Evolutionary conservation across 2,329 filamentous ascomycete genomes (phyloP), one percentile per base, ranked within the genome.

Genomic region (Zopfia rhizophila): DNA sequence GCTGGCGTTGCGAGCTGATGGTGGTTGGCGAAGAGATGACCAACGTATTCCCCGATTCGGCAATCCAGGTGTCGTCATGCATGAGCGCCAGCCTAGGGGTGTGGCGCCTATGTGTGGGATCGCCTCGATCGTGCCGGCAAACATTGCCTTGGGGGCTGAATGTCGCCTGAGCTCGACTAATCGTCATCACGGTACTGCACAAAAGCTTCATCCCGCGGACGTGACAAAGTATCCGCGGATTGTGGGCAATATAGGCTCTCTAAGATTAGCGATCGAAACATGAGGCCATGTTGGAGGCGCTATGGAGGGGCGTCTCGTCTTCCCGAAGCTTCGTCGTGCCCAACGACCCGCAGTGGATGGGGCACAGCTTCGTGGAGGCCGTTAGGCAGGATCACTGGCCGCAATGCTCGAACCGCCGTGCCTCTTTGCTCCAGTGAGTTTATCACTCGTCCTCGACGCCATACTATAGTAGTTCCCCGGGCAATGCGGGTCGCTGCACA

Each of bases 61-160:
- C 38, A 53, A 38, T 48, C 14, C 17, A 43, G 32, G 42, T 55
- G 48, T 31, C 50, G 54, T 30, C 33, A 35, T 56, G 59, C 61
- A 62, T 64, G 52, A 61, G 55, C 45, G 36, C 29, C 36, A 38
- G 38, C 39, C 45, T 16, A 37, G 46, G 58, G 56, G 35, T 47
- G 46, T 55, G 60, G 61, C 61, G 61, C 61, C 53, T 63, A 63
- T 38, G 46, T 39, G 53, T 43, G 52, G 39, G 40, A 49, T 52
- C 18, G 30, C 38, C 47, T 37, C 31, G 38, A 41, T 45, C 29
- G 44, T 38, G 37, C 46, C 21, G 25, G 32, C 25, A 18, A 36
- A 33, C 18, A 28, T 35, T 27, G 18, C 44, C 36, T 53, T 53
- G 55, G 55, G 55, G 49, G 46, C 55, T 51, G 49, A 45, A 51